Evolutionary conservation across 371 early-diverging fungal genomes (phyloP).

Genomic region (Rhizopus delemar): DNA sequence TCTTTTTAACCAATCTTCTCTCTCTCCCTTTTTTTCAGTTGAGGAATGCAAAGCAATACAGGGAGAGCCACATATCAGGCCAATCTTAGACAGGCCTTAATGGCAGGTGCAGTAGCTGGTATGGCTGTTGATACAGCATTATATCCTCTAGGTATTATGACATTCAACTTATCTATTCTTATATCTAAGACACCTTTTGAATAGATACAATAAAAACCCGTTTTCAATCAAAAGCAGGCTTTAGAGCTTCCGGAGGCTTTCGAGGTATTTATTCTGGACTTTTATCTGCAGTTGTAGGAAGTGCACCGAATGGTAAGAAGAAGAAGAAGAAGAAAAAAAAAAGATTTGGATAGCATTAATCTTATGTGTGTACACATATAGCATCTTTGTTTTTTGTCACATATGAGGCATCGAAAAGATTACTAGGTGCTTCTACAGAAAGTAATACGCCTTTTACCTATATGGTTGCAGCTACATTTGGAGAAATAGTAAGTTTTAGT

Average conservation of each 20-base stretch:
- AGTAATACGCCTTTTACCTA: constrained; percentile 65
- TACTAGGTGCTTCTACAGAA: constrained; percentile 34
- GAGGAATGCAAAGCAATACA: constrained; percentile 1
- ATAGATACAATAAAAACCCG: constrained; percentile 91
- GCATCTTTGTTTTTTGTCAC: constrained; percentile 92
- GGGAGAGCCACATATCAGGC: constrained; percentile 26
- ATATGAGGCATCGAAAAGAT: constrained; percentile 79
- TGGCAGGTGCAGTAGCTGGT: constrained; percentile 81
- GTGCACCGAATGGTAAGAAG: constrained; percentile 83
- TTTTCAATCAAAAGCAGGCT: constrained; percentile 85
- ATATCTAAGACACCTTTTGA: not conserved
- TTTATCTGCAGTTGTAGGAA: constrained; percentile 87
- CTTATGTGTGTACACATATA: constrained; percentile 23
- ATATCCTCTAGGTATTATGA: constrained; percentile 70
- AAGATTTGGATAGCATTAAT: not conserved
- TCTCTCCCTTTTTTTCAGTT: not conserved
- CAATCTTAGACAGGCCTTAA: constrained; percentile 44
- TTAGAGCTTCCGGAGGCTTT: constrained; percentile 88
- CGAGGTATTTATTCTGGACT: constrained; percentile 88
- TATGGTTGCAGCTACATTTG: constrained; percentile 88
- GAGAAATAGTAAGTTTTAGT: constrained; percentile 76
- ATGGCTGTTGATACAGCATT: constrained; percentile 83
- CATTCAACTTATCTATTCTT: not conserved
- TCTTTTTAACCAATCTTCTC: too few relatives aligned
- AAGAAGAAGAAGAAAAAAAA: not conserved